Evolutionary conservation across 495 filamentous ascomycete genomes (phyloP), one percentile per base, ranked within the genome.

Genomic region (Podospora pseudocomata): DNA sequence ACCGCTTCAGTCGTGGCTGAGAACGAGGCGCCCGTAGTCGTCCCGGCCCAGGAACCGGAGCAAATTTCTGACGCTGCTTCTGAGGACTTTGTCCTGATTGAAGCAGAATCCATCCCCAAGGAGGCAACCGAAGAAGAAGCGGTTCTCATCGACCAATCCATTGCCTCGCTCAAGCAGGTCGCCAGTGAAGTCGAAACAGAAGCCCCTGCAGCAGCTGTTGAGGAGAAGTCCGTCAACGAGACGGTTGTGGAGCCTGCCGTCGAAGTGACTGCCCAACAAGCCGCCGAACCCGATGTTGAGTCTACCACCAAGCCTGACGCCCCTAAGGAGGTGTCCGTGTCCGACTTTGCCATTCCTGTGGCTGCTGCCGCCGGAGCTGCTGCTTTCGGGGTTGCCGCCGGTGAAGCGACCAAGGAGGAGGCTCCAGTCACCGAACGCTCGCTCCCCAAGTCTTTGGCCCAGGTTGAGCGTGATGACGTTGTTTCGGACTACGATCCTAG

Each of bases 61-160:
- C 32, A 30, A 5, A 34, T 18, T 13, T 58, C 53, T 4, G 73
- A 74, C 32, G 53, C 70, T 1, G 11, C 65, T 15, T 71, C 68
- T 15, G 70, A 74, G 18, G 73, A 74, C 19, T 72, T 64, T 64
- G 70, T 74, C 27, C n/a, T 74, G 39, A 68, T 75, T 23, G 70
- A 74, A 3, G 60, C 70, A 2, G 63, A 63, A 1, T 67, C 68
- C 6, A 28, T 60, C n/a, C 55, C 70, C 23, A 15, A 65, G 60
- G 65, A 63, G 44, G 7, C 53, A 15, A 20, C 20, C 0, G 67
- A 65, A 27, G 71, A 74, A 7, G 71, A 72, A 6, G 39, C 64
- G 7, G 57, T 65, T 13, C 54, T 65, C 56, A 55, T 69, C 39
- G 67, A 71, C 27, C 72, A 69, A 23, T 68, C 72, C 53, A 44